phyloP scores from a whole-genome alignment of 306 rosid genomes.

The Arachis stenosperma region DNA sequence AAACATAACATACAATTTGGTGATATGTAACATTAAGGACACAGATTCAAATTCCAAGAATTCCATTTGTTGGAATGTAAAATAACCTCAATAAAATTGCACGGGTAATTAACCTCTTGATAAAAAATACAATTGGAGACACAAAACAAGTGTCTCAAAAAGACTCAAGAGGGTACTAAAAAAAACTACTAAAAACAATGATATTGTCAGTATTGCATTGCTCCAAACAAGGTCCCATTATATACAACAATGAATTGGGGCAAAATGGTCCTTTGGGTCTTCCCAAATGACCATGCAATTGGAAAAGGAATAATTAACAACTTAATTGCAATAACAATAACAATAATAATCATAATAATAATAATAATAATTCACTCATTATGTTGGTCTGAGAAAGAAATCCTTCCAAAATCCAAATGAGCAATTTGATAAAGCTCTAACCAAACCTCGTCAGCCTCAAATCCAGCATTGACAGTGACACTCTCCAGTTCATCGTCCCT shows the following conservation, averaged over 20 bases:
- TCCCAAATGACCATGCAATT: background rate
- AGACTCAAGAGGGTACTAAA: background rate
- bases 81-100: too few species aligned
- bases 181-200: too few species aligned
- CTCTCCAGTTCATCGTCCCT: slow-evolving; percentile 25
- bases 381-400: slow-evolving; percentile 44
- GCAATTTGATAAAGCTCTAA: slow-evolving; percentile 67
- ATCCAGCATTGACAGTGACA: slow-evolving; percentile 45
- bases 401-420: slow-evolving; percentile 88
- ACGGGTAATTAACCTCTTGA: too few species aligned
- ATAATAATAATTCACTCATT: background rate
- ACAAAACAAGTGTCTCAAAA: background rate
- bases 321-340: too few species aligned
- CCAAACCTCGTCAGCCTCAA: slow-evolving; percentile 81
- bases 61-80: too few species aligned
- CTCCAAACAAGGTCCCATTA: slow-evolving; percentile 21
- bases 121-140: too few species aligned
- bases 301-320: background rate
- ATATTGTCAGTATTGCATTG: background rate
- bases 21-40: too few species aligned
- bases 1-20: too few species aligned
- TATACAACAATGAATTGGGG: slow-evolving; percentile 28
- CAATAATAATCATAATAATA: too few species aligned
- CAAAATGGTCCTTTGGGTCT: slow-evolving; percentile 1
- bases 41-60: too few species aligned